A percentile compares a stretch with the other conserved stretches of the same genome.
Evolutionary conservation across 768 basidiomycete genomes (phyloP).

Genomic region (Dentipellis fragilis): DNA sequence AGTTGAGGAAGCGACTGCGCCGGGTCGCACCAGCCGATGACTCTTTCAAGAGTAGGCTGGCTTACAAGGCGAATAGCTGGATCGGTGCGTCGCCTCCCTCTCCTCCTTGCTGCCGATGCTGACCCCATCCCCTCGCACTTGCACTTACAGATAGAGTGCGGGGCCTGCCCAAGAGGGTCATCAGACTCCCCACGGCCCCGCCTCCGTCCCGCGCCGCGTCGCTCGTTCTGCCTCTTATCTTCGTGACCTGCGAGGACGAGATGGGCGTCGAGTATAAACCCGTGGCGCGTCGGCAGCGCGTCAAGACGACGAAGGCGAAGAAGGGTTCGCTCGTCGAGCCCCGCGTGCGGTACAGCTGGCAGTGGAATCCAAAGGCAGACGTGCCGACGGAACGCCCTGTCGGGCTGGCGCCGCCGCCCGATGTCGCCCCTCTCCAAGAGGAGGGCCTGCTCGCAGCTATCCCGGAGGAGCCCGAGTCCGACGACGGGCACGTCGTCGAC

Average conservation of each 20-base stretch:
- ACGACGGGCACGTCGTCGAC: no score
- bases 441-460: no score
- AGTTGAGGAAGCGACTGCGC: not conserved
- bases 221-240: not conserved
- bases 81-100: not conserved
- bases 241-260: not conserved
- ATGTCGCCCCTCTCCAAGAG: no score
- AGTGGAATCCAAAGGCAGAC: no score
- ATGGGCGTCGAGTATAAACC: not conserved
- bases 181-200: not conserved
- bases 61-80: not conserved
- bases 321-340: no score
- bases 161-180: not conserved
- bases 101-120: not conserved
- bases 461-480: no score
- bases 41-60: not conserved
- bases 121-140: no score
- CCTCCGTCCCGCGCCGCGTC: not conserved
- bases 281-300: not conserved
- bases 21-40: not conserved
- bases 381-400: no score
- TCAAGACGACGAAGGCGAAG: not conserved
- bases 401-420: no score
- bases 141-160: not conserved
- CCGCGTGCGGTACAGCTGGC: no score